Evolutionary conservation across 164 flowering plant genomes (phyloP), one percentile per base, ranked within the genome.

Genomic region (Houttuynia cordata): DNA sequence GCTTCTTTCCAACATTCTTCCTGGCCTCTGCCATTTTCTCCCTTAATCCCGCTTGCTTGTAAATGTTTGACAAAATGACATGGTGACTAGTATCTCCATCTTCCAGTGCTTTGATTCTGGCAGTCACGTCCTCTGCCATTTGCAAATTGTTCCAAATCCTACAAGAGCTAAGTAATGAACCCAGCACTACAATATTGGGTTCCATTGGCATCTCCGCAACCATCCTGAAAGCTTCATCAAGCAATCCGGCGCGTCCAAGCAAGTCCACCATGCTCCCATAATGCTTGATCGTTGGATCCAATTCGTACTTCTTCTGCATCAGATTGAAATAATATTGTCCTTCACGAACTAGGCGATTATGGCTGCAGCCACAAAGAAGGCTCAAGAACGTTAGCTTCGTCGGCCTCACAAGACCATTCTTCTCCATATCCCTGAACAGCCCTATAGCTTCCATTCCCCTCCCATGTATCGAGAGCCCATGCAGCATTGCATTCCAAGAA

Each of bases 21-120:
- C 74, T 64, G 22, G 54, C 55, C 60, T 67, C 65, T 13, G 67
- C 62, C 74, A 67, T 71, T 41, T 63, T 67, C 49, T 67, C 65
- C n/a, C 34, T 42, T 22, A 67, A 30, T 47, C 67, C 74, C 12
- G 49, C 68, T 21, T 55, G 49, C n/a, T 65, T 64, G 50, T 65
- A 69, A 24, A 69, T 54, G 47, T 69, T 69, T 8, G 68, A 69
- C 51, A 65, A 42, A 45, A 70, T 60, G 40, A 65, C 69, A 21
- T 56, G 57, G 22, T 61, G 57, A 23, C 73, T 64, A 42, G 63
- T 62, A 49, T 65, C 64, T 23, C 58, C 57, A 40, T 56, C 50
- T 61, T 61, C 41, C 23, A 57, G 22, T 55, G 64, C 57, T n/a
- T 10, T 53, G 14, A 70, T 56, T 37, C 25, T 60, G 59, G 62